A percentile compares a stretch with the other conserved stretches of the same genome.
These are phyloP conservation scores for Cercospora zeae-maydis DNA, from an alignment of 2,329 filamentous ascomycete species.

Conservation along the genomic window DNA sequence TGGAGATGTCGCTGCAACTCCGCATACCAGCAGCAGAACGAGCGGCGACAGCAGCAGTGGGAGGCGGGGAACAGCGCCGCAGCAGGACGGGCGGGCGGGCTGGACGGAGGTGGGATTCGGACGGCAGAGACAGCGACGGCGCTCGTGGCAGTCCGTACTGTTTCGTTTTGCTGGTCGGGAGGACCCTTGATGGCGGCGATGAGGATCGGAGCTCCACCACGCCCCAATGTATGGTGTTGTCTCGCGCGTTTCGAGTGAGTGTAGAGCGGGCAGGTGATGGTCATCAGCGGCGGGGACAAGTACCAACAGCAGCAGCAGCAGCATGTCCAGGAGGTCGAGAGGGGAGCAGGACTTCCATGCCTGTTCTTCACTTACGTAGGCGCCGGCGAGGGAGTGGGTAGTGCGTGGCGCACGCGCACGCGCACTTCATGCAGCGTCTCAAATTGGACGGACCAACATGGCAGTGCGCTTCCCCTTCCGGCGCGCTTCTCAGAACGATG, in stretches of 20 bases:
- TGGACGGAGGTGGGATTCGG: background rate
- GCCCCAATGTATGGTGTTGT: background rate
- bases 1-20: background rate
- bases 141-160: conserved; percentile 2
- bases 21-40: conserved; percentile 9
- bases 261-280: background rate
- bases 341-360: background rate
- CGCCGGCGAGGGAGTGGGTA: background rate
- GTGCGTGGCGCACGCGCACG: background rate
- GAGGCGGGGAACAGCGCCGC: background rate
- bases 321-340: background rate
- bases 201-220: background rate
- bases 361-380: background rate
- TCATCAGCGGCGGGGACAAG: background rate
- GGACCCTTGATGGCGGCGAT: background rate
- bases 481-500: background rate
- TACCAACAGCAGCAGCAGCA: too few species aligned
- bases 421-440: background rate
- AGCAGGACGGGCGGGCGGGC: background rate
- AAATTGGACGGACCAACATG: conserved; percentile 6
- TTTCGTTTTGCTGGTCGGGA: conserved; percentile 5
- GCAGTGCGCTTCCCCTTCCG: background rate
- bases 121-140: background rate
- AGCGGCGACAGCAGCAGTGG: background rate
- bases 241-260: background rate